Evolutionary conservation across 768 basidiomycete genomes (phyloP).

Genomic region (Serendipita indica): DNA sequence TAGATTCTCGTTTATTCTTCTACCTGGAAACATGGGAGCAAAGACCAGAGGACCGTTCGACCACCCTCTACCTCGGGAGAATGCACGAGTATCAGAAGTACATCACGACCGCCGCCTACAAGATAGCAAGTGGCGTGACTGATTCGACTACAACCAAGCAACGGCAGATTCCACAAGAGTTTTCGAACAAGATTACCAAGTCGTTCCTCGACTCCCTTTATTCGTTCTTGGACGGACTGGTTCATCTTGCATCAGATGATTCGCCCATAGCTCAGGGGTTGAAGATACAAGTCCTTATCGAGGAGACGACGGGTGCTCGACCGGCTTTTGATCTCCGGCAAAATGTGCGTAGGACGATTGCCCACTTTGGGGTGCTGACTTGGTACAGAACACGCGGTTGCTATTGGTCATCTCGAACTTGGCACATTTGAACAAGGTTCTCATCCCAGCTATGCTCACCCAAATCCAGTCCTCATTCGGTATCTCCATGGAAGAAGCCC

Average conservation of each 20-base stretch:
- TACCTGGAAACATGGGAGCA: constrained; percentile 75
- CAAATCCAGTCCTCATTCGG: constrained; percentile 69
- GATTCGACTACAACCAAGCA: constrained; percentile 43
- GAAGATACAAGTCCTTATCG: neutral
- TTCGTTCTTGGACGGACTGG: constrained; percentile 73
- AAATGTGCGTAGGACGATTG: neutral
- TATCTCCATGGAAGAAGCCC: constrained; percentile 54
- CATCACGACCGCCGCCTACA: constrained; percentile 58
- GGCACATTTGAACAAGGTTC: constrained; percentile 47
- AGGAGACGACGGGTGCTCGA: neutral
- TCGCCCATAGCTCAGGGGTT: constrained; percentile 27
- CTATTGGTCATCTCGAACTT: constrained; percentile 86
- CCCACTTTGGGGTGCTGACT: neutral
- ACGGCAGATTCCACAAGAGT: constrained; percentile 44
- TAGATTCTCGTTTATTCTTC: constrained; percentile 75
- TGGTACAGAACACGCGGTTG: constrained; percentile 60
- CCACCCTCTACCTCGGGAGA: constrained; percentile 60
- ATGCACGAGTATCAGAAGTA: constrained; percentile 73
- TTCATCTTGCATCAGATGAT: constrained; percentile 62
- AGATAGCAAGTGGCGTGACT: constrained; percentile 59
- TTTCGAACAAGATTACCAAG: constrained; percentile 59
- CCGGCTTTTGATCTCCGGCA: constrained; percentile 3
- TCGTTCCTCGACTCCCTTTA: constrained; percentile 78
- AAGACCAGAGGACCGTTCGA: constrained; percentile 43
- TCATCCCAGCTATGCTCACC: constrained; percentile 66